phyloP scores from a whole-genome alignment of 306 rosid species.

The Cajanus cajan region DNA sequence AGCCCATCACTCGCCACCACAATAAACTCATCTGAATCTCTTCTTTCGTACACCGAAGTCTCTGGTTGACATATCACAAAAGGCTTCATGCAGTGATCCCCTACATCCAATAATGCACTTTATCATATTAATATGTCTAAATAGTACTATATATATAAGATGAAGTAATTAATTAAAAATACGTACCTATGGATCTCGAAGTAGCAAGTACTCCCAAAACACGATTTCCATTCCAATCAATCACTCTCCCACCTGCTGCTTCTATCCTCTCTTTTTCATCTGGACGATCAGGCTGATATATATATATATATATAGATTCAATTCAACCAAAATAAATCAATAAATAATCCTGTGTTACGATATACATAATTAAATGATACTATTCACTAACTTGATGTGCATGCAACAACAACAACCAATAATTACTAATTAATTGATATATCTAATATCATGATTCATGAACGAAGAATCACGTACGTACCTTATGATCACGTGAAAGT shows the following conservation, averaged over 20 bases:
- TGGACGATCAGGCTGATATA: constrained; percentile 52
- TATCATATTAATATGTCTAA: no score
- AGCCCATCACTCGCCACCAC: constrained; percentile 69
- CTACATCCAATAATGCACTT: constrained; percentile 34
- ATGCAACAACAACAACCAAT: not conserved
- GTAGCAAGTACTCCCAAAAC: constrained; percentile 66
- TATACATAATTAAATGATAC: no score
- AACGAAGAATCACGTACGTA: not conserved
- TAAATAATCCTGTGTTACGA: not conserved
- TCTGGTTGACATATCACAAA: constrained; percentile 58
- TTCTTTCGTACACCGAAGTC: constrained; percentile 41
- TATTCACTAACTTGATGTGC: not conserved
- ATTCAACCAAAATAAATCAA: not conserved
- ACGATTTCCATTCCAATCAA: constrained; percentile 54
- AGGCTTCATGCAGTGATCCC: constrained; percentile 65
- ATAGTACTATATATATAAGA: no score
- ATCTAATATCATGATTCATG: no score
- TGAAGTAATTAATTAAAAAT: not conserved
- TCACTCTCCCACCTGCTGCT: constrained; percentile 59
- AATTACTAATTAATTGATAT: not conserved
- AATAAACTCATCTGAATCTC: constrained; percentile 47
- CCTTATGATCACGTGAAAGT: constrained; percentile 73
- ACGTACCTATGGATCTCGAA: constrained; percentile 59
- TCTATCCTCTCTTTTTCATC: constrained; percentile 65
- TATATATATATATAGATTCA: not conserved